Conservation (phyloP, 805 yeast species). For the Kluyveromyces dobzhanskii region DNA sequence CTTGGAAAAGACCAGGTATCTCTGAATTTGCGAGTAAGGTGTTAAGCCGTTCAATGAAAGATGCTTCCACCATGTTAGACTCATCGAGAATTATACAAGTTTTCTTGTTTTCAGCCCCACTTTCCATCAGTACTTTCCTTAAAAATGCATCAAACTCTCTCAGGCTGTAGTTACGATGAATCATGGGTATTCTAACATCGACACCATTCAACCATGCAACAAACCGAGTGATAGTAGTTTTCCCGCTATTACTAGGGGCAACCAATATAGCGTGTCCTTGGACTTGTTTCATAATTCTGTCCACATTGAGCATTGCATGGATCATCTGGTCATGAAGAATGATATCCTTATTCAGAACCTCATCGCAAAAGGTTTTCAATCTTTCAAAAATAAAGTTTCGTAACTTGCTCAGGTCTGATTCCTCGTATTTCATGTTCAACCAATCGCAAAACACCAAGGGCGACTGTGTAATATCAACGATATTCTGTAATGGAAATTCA, state of each 20-base stretch:
- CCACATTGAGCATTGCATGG: slow-evolving; percentile 70
- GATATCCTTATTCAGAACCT: slow-evolving; percentile 53
- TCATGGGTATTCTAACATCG: slow-evolving; percentile 47
- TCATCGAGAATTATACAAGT: slow-evolving; percentile 75
- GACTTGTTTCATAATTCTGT: slow-evolving; percentile 70
- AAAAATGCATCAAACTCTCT: slow-evolving; percentile 61
- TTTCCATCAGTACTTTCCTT: slow-evolving; percentile 41
- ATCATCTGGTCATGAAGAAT: slow-evolving; percentile 62
- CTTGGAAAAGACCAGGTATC: slow-evolving; percentile 80
- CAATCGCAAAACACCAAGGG: slow-evolving; percentile 70
- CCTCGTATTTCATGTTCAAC: slow-evolving; percentile 55
- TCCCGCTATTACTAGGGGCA: slow-evolving; percentile 80
- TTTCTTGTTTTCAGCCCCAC: slow-evolving; percentile 49
- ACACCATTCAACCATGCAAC: slow-evolving; percentile 90
- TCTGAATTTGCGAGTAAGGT: slow-evolving; percentile 90
- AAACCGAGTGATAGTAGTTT: slow-evolving; percentile 65
- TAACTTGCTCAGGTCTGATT: slow-evolving; percentile 44
- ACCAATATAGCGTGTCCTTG: slow-evolving; percentile 87
- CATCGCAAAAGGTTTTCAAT: slow-evolving; percentile 66
- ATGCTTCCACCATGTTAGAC: slow-evolving; percentile 61
- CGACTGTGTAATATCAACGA: slow-evolving; percentile 27
- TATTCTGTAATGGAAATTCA: slow-evolving; percentile 41
- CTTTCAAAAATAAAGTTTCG: slow-evolving; percentile 52
- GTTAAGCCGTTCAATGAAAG: slow-evolving; percentile 87
- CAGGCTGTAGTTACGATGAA: slow-evolving; percentile 45